Percentiles rank a stretch among this genome's conserved stretches.
These are phyloP conservation scores for Pseudogymnoascus sp. DNA, from an alignment of 2,329 filamentous ascomycete genomes.

Conservation along the genomic window DNA sequence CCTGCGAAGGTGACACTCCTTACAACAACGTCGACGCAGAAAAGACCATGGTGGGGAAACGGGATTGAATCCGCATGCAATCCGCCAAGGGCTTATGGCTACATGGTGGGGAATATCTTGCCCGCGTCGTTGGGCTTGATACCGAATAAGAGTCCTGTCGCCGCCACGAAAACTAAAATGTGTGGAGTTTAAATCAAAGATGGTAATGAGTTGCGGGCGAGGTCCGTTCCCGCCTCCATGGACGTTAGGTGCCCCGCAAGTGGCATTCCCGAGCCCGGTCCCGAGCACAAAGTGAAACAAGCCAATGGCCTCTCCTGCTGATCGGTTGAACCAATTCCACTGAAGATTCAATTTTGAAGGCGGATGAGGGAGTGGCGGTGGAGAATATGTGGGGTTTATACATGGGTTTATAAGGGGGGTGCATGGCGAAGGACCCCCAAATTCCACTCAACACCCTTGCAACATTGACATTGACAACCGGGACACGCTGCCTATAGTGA, in stretches of 20 bases:
- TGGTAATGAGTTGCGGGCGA: neutral
- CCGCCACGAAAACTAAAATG: neutral
- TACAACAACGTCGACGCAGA: neutral
- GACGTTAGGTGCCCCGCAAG: neutral
- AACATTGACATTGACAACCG: neutral
- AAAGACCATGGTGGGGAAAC: neutral
- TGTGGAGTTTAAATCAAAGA: neutral
- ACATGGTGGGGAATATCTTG: neutral
- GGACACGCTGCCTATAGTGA: neutral
- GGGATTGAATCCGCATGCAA: constrained; percentile 2
- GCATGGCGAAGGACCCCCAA: neutral
- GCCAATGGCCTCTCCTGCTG: neutral
- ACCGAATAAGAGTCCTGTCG: neutral
- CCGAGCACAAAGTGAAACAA: neutral
- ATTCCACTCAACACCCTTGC: neutral
- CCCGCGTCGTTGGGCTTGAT: neutral
- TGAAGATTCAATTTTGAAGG: neutral
- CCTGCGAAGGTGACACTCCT: neutral
- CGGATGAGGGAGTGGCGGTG: neutral
- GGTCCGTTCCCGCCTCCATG: neutral
- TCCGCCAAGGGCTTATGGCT: neutral
- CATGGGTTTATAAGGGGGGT: neutral
- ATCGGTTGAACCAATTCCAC: neutral
- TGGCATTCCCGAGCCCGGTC: neutral
- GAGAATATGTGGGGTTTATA: neutral